These are phyloP conservation scores for Spiromastix sp. DNA, from an alignment of 2,329 filamentous ascomycete species.

Conservation along the genomic window DNA sequence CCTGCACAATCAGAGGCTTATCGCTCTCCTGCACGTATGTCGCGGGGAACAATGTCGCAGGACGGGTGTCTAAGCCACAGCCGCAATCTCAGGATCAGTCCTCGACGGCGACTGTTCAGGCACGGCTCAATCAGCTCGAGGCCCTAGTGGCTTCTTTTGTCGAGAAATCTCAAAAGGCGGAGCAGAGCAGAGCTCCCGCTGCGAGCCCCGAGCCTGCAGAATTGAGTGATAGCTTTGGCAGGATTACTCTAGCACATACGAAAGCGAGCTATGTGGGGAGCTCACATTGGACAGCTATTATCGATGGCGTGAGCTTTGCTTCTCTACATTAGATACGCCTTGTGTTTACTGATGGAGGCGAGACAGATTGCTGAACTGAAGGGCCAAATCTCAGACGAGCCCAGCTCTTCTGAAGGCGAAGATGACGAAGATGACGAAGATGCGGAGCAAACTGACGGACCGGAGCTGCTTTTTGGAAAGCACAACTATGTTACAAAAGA, in stretches of 20 bases:
- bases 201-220: background rate
- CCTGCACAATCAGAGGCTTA: slow-evolving; percentile 6
- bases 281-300: slow-evolving; percentile 22
- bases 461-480: slow-evolving; percentile 17
- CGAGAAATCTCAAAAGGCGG: background rate
- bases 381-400: background rate
- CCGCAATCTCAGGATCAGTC: background rate
- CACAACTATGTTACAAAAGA: slow-evolving; percentile 16
- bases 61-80: slow-evolving; percentile 4
- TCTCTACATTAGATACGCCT: slow-evolving; percentile 12
- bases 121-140: slow-evolving; percentile 14
- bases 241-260: slow-evolving; percentile 15
- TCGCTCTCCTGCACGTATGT: too few species aligned
- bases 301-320: slow-evolving; percentile 19
- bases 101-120: slow-evolving; percentile 1
- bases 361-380: background rate
- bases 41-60: too few species aligned
- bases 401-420: slow-evolving; percentile 8
- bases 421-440: background rate
- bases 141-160: slow-evolving; percentile 17
- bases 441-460: background rate
- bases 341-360: background rate
- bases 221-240: slow-evolving; percentile 3
- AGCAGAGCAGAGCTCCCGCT: background rate
- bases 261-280: slow-evolving; percentile 21